A percentile compares a stretch with the other conserved stretches of the same genome.
Evolutionary conservation across 148 eudicot genomes (phyloP).

Genomic region (Amaranthus hypochondriacus): DNA sequence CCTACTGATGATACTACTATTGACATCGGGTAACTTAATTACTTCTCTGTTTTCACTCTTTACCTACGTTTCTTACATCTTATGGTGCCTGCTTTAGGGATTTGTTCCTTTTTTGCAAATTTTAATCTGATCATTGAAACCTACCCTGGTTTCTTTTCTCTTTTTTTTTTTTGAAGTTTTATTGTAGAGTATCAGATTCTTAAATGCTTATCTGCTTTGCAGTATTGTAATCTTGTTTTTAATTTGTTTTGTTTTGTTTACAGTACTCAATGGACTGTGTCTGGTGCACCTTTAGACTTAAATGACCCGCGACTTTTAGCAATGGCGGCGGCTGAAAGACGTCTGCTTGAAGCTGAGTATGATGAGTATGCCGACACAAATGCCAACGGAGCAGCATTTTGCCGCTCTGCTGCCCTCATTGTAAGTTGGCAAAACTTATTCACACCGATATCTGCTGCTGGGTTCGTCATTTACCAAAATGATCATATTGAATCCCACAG

Average conservation of each 20-base stretch:
- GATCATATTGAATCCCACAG: too few relatives aligned
- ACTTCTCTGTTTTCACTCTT: not conserved
- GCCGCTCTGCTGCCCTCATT: constrained; percentile 79
- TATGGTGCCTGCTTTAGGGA: not conserved
- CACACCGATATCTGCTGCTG: too few relatives aligned
- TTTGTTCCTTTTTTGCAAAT: not conserved
- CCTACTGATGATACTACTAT: constrained; percentile 54
- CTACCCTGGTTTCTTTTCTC: too few relatives aligned
- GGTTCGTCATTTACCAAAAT: too few relatives aligned
- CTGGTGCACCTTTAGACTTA: constrained; percentile 66
- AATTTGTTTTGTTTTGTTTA: not conserved
- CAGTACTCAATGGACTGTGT: constrained; percentile 56
- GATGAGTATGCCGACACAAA: constrained; percentile 70
- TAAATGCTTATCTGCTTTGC: too few relatives aligned
- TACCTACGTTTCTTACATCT: not conserved
- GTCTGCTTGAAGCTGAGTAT: constrained; percentile 65
- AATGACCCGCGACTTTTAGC: constrained; percentile 74
- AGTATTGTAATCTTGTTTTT: too few relatives aligned
- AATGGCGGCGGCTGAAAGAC: constrained; percentile 75
- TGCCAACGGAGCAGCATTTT: constrained; percentile 80
- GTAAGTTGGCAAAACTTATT: constrained; percentile 32
- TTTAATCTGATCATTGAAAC: too few relatives aligned
- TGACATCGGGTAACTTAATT: constrained; percentile 54
- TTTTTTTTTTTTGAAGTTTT: too few relatives aligned
- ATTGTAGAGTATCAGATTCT: too few relatives aligned